These are phyloP conservation scores for Boletus huronensis DNA, from an alignment of 768 basidiomycete species.

Conservation along the genomic window DNA sequence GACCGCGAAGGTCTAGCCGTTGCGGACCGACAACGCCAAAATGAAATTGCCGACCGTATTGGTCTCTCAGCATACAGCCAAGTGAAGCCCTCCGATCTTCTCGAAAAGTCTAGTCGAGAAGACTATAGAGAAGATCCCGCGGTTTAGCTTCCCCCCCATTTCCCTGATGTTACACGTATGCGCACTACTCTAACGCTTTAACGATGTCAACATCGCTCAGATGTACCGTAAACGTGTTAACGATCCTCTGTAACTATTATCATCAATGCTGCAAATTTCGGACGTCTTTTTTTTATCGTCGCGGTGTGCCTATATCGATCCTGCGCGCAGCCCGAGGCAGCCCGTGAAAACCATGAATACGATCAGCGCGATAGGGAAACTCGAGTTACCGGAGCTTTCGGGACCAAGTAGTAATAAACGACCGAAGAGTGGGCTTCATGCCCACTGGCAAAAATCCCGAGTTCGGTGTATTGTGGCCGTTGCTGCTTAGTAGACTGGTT, in stretches of 20 bases:
- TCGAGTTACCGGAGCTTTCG: neutral
- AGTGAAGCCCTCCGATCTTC: constrained; percentile 11
- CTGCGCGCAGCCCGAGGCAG: neutral
- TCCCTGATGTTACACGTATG: neutral
- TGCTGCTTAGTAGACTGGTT: neutral
- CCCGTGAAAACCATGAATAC: neutral
- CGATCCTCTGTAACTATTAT: neutral
- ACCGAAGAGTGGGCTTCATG: neutral
- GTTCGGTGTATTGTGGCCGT: neutral
- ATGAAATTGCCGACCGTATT: constrained; percentile 56
- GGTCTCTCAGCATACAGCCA: constrained; percentile 45
- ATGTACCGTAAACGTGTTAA: neutral
- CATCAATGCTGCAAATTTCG: neutral
- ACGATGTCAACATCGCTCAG: neutral
- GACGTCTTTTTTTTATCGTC: too few species aligned
- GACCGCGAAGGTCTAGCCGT: constrained; percentile 49
- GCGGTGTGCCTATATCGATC: too few species aligned
- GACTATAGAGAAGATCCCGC: neutral
- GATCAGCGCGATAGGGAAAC: neutral
- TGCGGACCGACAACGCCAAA: constrained; percentile 50
- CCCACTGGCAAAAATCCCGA: neutral
- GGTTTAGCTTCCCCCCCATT: neutral
- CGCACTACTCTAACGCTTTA: neutral
- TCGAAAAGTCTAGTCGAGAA: constrained; percentile 18
- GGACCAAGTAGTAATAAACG: too few species aligned